Conservation (phyloP, 352 stramenopile species). For the Globisporangium viniferum region DNA sequence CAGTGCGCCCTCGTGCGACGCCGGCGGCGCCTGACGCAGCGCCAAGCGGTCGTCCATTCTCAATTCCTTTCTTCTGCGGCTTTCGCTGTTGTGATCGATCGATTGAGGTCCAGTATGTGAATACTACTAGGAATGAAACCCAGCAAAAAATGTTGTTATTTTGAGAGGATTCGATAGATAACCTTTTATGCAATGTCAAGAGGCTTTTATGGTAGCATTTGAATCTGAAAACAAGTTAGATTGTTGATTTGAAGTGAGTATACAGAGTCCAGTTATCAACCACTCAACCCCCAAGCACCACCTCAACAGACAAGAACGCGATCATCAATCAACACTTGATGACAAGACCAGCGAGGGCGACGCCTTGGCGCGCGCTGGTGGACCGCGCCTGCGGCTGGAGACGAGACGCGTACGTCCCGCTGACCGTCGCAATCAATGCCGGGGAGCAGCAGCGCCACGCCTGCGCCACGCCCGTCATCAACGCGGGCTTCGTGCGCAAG, state of each 20-base stretch:
- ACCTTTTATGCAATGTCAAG: too few species aligned
- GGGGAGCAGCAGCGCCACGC: slow-evolving; percentile 20
- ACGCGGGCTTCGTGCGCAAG: slow-evolving; percentile 35
- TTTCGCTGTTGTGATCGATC: neutral
- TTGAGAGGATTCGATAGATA: too few species aligned
- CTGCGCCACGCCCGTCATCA: neutral
- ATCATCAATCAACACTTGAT: slow-evolving; percentile 7
- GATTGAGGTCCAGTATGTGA: neutral
- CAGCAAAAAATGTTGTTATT: too few species aligned
- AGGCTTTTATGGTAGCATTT: too few species aligned
- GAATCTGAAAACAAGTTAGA: too few species aligned
- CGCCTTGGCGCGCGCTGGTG: slow-evolving; percentile 26
- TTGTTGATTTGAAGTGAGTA: too few species aligned
- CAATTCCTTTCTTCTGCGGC: neutral
- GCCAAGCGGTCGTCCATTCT: slow-evolving; percentile 21
- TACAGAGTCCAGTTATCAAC: too few species aligned
- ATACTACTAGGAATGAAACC: too few species aligned
- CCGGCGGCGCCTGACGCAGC: slow-evolving; percentile 6
- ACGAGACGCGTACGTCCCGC: slow-evolving; percentile 38
- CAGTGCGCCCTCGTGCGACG: slow-evolving; percentile 1
- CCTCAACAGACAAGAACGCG: neutral
- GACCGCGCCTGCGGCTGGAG: slow-evolving; percentile 42
- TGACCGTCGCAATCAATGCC: slow-evolving; percentile 44
- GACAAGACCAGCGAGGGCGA: slow-evolving; percentile 5
- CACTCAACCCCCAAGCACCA: too few species aligned